Evolutionary conservation across 164 flowering plant genomes (phyloP).

Genomic region (Houttuynia cordata): DNA sequence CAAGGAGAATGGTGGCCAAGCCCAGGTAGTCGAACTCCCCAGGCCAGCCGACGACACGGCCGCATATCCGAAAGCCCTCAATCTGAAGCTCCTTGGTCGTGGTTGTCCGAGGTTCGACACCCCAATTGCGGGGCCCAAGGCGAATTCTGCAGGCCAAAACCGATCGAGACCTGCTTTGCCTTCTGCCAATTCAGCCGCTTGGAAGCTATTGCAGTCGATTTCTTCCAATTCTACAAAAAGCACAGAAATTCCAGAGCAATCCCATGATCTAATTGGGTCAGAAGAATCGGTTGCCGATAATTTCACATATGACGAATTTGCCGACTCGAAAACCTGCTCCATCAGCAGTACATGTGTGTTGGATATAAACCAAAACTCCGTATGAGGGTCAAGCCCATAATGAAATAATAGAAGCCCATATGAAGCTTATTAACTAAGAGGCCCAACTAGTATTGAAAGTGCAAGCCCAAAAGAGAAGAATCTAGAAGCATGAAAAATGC

Average conservation of each 20-base stretch:
- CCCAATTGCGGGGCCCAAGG: slow-evolving; percentile 6
- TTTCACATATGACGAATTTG: slow-evolving; percentile 5
- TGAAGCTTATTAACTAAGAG: too few species aligned
- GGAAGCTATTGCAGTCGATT: slow-evolving; percentile 18
- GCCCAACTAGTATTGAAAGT: too few species aligned
- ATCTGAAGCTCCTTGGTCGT: slow-evolving; percentile 2
- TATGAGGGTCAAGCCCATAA: too few species aligned
- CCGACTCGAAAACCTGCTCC: slow-evolving; percentile 5
- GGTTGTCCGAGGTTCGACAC: slow-evolving; percentile 15
- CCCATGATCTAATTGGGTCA: neutral
- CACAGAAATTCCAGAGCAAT: neutral
- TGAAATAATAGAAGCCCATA: too few species aligned
- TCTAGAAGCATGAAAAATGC: too few species aligned
- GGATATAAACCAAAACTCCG: too few species aligned
- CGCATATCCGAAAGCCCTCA: neutral
- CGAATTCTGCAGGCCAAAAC: slow-evolving; percentile 1
- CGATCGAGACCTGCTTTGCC: neutral
- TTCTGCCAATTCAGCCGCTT: slow-evolving; percentile 14
- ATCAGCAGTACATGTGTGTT: slow-evolving; percentile 1
- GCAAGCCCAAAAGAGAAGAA: too few species aligned
- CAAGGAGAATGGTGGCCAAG: slow-evolving; percentile 11
- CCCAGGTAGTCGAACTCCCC: neutral
- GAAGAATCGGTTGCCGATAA: slow-evolving; percentile 3
- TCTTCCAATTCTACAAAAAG: neutral
- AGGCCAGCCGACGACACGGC: neutral